Evolutionary conservation across 148 eudicot genomes (phyloP).

Genomic region (Limonium bicolor): DNA sequence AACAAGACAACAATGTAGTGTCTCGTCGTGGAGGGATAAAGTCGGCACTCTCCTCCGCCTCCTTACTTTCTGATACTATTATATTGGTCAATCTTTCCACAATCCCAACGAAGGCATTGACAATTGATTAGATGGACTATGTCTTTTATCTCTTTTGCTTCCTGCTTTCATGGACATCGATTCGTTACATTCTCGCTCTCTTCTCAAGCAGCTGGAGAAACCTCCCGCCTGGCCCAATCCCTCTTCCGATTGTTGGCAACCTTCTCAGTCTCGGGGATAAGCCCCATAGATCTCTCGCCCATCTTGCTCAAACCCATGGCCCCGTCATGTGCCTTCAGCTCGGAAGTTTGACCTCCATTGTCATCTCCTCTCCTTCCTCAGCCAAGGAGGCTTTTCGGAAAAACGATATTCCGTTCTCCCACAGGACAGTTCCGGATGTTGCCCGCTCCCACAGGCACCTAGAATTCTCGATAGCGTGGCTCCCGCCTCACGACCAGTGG

Average conservation of each 20-base stretch:
- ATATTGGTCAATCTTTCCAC: too few species aligned
- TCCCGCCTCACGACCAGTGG: neutral
- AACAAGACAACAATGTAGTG: too few species aligned
- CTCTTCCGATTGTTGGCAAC: neutral
- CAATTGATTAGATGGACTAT: neutral
- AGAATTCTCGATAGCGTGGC: neutral
- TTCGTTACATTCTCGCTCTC: neutral
- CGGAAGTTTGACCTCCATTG: neutral
- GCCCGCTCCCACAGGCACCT: neutral
- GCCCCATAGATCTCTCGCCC: neutral
- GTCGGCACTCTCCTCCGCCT: too few species aligned
- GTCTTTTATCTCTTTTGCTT: neutral
- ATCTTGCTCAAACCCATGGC: slow-evolving; percentile 2
- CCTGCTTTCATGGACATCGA: slow-evolving; percentile 3
- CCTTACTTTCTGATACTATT: too few species aligned
- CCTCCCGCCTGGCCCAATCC: neutral
- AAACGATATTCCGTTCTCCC: neutral
- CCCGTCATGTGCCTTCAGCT: slow-evolving; percentile 1
- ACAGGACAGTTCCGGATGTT: neutral
- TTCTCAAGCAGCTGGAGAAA: neutral
- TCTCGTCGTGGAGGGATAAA: too few species aligned
- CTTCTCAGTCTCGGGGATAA: neutral
- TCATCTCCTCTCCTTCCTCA: neutral
- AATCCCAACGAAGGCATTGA: too few species aligned
- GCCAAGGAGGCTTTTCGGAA: neutral